Conservation (phyloP, 257 asterid genomes). For the Striga asiatica region DNA sequence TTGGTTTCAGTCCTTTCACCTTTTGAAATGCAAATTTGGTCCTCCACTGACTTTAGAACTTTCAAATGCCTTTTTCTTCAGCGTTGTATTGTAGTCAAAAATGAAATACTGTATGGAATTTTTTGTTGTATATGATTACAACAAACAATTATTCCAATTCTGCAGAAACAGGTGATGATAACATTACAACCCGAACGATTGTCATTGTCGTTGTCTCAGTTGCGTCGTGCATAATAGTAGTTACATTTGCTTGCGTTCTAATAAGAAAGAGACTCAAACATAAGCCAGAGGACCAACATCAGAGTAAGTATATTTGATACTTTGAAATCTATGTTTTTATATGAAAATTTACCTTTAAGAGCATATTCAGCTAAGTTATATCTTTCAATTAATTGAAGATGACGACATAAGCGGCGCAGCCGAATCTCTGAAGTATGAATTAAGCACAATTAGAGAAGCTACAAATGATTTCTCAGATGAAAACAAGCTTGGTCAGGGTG, state of each 20-base stretch:
- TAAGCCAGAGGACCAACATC: neutral
- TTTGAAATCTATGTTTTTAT: too few relatives aligned
- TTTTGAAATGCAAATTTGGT: too few relatives aligned
- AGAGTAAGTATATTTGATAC: conserved; percentile 10
- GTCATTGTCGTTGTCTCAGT: conserved; percentile 3
- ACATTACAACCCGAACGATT: conserved; percentile 5
- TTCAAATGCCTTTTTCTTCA: too few relatives aligned
- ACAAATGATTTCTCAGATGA: neutral
- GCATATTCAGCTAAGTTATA: neutral
- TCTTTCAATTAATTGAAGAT: neutral
- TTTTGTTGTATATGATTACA: too few relatives aligned
- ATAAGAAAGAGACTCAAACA: conserved; percentile 2
- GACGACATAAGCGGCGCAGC: too few relatives aligned
- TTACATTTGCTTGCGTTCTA: neutral
- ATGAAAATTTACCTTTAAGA: too few relatives aligned
- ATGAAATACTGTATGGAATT: too few relatives aligned
- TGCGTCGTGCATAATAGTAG: conserved; percentile 1
- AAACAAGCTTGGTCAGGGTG: neutral
- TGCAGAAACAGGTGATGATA: conserved; percentile 9
- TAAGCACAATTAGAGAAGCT: neutral
- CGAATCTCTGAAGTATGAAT: neutral
- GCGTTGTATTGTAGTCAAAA: too few relatives aligned
- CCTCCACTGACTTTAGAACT: too few relatives aligned
- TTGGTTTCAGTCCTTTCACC: too few relatives aligned
- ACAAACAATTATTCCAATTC: neutral